These are phyloP conservation scores for Blastocystis sp. DNA, from an alignment of 352 stramenopile genomes.

Conservation along the genomic window DNA sequence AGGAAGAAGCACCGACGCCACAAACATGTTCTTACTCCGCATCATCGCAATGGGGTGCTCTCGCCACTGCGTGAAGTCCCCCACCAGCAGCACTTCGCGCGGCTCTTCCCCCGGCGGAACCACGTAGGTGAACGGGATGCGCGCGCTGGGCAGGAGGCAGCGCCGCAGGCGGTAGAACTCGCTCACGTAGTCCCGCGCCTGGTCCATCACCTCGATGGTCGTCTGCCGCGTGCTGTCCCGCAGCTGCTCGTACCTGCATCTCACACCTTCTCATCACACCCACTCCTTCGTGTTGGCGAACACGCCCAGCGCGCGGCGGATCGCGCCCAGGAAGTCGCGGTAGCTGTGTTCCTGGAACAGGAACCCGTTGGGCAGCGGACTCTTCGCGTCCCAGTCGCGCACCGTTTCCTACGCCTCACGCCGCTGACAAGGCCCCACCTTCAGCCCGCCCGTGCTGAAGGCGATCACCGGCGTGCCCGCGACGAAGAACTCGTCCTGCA, in stretches of 20 bases:
- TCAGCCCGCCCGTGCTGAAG: conserved; percentile 72
- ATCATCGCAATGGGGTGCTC: conserved; percentile 42
- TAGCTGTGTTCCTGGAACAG: conserved; percentile 59
- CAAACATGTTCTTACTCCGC: background rate
- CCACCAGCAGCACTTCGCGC: conserved; percentile 35
- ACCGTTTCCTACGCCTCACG: conserved; percentile 49
- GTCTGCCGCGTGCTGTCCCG: conserved; percentile 43
- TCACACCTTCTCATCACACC: background rate
- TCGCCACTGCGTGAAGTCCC: conserved; percentile 65
- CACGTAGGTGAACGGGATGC: conserved; percentile 48
- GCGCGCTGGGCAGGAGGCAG: conserved; percentile 15
- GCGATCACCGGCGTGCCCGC: conserved; percentile 72
- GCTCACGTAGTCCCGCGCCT: conserved; percentile 51
- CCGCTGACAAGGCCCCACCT: background rate
- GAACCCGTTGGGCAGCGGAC: conserved; percentile 21
- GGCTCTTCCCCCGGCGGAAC: background rate
- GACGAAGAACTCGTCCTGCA: conserved; percentile 72
- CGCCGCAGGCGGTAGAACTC: conserved; percentile 58
- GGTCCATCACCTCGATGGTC: conserved; percentile 40
- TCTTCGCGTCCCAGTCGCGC: conserved; percentile 21
- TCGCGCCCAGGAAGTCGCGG: conserved; percentile 53
- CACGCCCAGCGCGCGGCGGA: conserved; percentile 29
- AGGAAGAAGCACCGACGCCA: background rate
- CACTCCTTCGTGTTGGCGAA: conserved; percentile 50
- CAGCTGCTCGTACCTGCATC: conserved; percentile 25